Evolutionary conservation across 768 basidiomycete genomes (phyloP), one percentile per base, ranked within the genome.

Genomic region (Tulasnella calospora): DNA sequence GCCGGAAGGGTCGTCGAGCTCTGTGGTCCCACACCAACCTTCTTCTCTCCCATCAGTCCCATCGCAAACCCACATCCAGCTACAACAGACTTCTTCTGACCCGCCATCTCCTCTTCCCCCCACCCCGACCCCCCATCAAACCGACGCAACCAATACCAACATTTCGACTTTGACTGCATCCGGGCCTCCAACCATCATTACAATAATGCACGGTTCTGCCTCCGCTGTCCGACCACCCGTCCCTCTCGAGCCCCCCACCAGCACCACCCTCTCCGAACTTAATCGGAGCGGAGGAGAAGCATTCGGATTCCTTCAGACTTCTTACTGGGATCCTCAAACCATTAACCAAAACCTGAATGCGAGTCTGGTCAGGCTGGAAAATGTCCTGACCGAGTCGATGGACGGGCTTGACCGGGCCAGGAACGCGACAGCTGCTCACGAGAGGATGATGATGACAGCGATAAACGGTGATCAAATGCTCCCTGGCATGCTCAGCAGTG

Each of bases 401-500:
- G 61, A 67, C 15, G 61, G 30, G 27, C 21, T 67, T 33, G 61
- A 67, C 8, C 27, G 61, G 44, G 44, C 17, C n/a, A 44, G 73
- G 23, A 74, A n/a, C 19, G 35, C n/a, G 27, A 74, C 73, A 19
- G 44, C 73, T 47, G n/a, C 44, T 13, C 73, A 74, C 44, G 73
- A 74, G 44, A 40, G 73, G 19, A 44, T 55, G 73, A 41, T 41
- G 6, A 67, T 67, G 61, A 6, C 15, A 17, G 44, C 73, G n/a
- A 36, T 41, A n/a, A n/a, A 51, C 51, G 27, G 73, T 12, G 73
- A 55, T 73, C 71, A 27, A n/a, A 33, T 35, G 21, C 23, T 35
- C 38, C 13, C 72, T 27, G 38, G 23, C 38, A 5, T 41, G 40
- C 33, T 15, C 72, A 7, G 41, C 41, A 41, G 41, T 41, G 41